Evolutionary conservation across 2,329 filamentous ascomycete species (phyloP).

Genomic region (Beauveria australis): DNA sequence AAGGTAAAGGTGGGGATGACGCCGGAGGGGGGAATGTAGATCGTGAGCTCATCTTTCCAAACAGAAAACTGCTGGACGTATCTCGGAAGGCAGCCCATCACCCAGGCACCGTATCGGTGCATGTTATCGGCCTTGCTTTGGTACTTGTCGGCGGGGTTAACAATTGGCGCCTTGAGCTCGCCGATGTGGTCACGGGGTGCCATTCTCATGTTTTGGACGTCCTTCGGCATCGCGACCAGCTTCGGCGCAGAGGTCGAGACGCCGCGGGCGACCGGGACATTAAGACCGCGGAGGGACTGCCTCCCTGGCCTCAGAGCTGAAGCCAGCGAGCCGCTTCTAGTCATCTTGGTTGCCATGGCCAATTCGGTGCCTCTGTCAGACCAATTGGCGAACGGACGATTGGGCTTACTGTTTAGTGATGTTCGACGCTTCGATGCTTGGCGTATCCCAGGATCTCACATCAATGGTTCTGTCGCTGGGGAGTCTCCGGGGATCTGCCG

Average conservation of each 20-base stretch:
- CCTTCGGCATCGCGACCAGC: constrained; percentile 50
- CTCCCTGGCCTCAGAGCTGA: constrained; percentile 47
- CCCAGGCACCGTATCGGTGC: constrained; percentile 91
- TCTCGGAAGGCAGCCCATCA: constrained; percentile 94
- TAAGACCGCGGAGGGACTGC: constrained; percentile 33
- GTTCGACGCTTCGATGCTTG: constrained; percentile 13
- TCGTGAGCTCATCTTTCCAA: constrained; percentile 97
- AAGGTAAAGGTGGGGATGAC: constrained; percentile 90
- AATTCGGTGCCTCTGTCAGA: constrained; percentile 24
- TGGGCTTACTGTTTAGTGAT: constrained; percentile 18
- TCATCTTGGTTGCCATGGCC: constrained; percentile 54
- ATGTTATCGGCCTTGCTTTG: constrained; percentile 76
- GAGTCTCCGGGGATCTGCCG: constrained; percentile 24
- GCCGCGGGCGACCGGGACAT: constrained; percentile 36
- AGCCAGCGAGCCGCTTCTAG: constrained; percentile 47
- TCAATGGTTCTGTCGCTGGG: neutral
- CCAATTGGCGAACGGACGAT: constrained; percentile 35
- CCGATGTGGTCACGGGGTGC: constrained; percentile 50
- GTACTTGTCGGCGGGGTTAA: constrained; percentile 93
- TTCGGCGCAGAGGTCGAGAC: constrained; percentile 40
- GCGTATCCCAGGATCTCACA: constrained; percentile 1
- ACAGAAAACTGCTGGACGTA: constrained; percentile 99
- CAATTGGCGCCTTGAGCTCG: constrained; percentile 65
- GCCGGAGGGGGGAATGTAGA: constrained; percentile 82
- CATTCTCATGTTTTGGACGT: constrained; percentile 58